A percentile compares a stretch with the other conserved stretches of the same genome.
Evolutionary conservation across 192 early-diverging fungal species (phyloP).

Genomic region (Phlyctochytrium planicorne): DNA sequence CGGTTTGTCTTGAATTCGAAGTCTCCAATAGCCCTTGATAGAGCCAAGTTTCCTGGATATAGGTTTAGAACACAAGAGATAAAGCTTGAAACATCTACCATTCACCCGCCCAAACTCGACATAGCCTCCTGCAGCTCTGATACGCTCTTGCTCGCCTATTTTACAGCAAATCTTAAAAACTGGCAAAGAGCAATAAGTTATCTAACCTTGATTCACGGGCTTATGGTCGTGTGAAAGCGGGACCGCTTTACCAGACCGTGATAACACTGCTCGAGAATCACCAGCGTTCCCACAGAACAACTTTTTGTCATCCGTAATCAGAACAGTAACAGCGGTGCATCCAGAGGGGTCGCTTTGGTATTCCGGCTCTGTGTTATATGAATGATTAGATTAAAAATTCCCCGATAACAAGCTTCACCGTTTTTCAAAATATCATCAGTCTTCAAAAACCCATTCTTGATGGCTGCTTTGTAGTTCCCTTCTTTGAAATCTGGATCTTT

Average conservation of each 20-base stretch:
- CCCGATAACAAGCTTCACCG: too few species aligned
- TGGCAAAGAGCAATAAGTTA: neutral
- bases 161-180: slow-evolving; percentile 16
- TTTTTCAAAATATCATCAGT: slow-evolving; percentile 57
- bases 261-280: slow-evolving; percentile 91
- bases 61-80: neutral
- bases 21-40: slow-evolving; percentile 96
- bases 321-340: slow-evolving; percentile 90
- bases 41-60: slow-evolving; percentile 78
- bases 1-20: slow-evolving; percentile 97
- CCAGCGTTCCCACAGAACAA: slow-evolving; percentile 92
- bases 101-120: slow-evolving; percentile 99
- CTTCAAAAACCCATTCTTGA: slow-evolving; percentile 80
- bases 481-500: slow-evolving; percentile 61
- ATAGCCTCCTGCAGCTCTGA: slow-evolving; percentile 89
- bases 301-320: slow-evolving; percentile 79
- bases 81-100: slow-evolving; percentile 53
- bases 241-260: slow-evolving; percentile 69
- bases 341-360: slow-evolving; percentile 85
- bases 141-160: slow-evolving; percentile 75
- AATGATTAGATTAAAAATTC: slow-evolving; percentile 1
- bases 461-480: slow-evolving; percentile 70
- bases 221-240: slow-evolving; percentile 94
- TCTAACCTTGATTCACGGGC: slow-evolving; percentile 70
- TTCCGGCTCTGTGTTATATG: slow-evolving; percentile 56